phyloP scores from a whole-genome alignment of 768 basidiomycete species.

The Calocybe indica region DNA sequence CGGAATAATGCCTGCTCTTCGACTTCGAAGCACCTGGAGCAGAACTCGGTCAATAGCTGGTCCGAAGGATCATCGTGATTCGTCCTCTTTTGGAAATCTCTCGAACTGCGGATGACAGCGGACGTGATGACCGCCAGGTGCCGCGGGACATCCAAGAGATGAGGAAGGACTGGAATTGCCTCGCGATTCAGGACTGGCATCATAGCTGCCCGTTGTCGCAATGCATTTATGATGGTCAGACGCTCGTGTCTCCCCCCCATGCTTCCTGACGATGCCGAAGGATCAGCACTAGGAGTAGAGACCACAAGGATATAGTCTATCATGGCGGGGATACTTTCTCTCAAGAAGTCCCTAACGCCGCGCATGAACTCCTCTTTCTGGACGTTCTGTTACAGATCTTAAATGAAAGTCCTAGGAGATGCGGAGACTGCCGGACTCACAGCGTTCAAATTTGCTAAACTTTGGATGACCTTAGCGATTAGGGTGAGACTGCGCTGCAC shows the following conservation, averaged over 20 bases:
- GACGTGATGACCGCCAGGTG: constrained; percentile 75
- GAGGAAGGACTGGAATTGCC: constrained; percentile 65
- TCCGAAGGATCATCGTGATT: constrained; percentile 29
- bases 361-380: constrained; percentile 83
- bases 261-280: constrained; percentile 18
- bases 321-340: constrained; percentile 61
- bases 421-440: constrained; percentile 31
- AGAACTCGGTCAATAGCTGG: constrained; percentile 46
- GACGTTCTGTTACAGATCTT: constrained; percentile 32
- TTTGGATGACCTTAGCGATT: constrained; percentile 87
- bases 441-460: constrained; percentile 77
- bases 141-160: constrained; percentile 71
- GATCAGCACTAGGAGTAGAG: constrained; percentile 46
- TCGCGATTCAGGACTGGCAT: constrained; percentile 62
- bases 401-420: background rate
- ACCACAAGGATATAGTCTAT: constrained; percentile 71
- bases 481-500: constrained; percentile 79
- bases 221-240: constrained; percentile 44
- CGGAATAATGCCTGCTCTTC: constrained; percentile 64
- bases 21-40: constrained; percentile 56
- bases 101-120: constrained; percentile 63
- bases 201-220: constrained; percentile 49
- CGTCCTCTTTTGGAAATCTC: constrained; percentile 30
- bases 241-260: constrained; percentile 43
- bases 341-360: constrained; percentile 68